A percentile compares a stretch with the other conserved stretches of the same genome.
Conservation (phyloP, 148 eudicot genomes). For the Chenopodium berlandieri region DNA sequence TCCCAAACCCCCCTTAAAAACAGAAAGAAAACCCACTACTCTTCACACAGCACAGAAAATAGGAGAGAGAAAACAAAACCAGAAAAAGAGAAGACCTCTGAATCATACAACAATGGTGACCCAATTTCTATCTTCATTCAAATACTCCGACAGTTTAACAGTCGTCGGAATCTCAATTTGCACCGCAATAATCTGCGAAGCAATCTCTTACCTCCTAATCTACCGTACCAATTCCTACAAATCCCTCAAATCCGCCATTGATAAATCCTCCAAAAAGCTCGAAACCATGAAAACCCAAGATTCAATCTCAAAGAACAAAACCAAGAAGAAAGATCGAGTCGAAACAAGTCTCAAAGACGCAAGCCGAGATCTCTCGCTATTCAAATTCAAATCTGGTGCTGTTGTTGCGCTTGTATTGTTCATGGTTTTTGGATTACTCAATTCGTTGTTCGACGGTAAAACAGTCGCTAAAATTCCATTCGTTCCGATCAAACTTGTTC, state of each 20-base stretch:
- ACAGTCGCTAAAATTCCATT: slow-evolving; percentile 85
- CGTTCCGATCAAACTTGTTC: slow-evolving; percentile 67
- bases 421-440: slow-evolving; percentile 75
- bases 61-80: slow-evolving; percentile 15
- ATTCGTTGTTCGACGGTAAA: slow-evolving; percentile 78
- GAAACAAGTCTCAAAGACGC: slow-evolving; percentile 85
- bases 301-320: slow-evolving; percentile 37
- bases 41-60: neutral
- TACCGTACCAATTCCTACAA: slow-evolving; percentile 93
- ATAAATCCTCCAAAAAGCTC: slow-evolving; percentile 90
- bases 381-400: slow-evolving; percentile 92
- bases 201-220: slow-evolving; percentile 85
- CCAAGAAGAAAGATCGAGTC: slow-evolving; percentile 87
- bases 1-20: too few species aligned
- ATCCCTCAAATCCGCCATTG: slow-evolving; percentile 87
- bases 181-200: slow-evolving; percentile 85
- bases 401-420: slow-evolving; percentile 87
- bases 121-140: slow-evolving; percentile 35
- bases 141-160: slow-evolving; percentile 74
- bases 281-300: slow-evolving; percentile 72
- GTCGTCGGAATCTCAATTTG: slow-evolving; percentile 60
- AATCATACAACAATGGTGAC: slow-evolving; percentile 47
- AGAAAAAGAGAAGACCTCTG: too few species aligned
- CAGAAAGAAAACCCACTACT: neutral
- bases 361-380: slow-evolving; percentile 77